Base-by-base conservation (phyloP, 139 green algal species). In the Chlamydomonas urium region DNA sequence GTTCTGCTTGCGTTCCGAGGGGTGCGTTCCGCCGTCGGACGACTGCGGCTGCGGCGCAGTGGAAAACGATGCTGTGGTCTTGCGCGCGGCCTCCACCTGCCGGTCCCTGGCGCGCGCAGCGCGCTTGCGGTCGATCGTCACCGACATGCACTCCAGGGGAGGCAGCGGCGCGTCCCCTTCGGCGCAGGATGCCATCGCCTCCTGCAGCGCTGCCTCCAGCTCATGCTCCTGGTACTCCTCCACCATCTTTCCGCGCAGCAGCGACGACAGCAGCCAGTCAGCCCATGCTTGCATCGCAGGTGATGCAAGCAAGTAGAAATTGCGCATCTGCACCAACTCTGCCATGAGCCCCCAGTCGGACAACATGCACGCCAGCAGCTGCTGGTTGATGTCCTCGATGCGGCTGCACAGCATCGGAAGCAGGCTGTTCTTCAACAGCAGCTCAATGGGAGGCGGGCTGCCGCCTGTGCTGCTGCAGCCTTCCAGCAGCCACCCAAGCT, bases 231-330 rank as follows among this genome's bases (percentile, higher is more conserved):
- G 45, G 71, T 72, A 57, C 45, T 77, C 71, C 38, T 66, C 33
- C n/a, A 77, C 35, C 3, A 34, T 26, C 3, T 45, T 68, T 35
- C 50, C 48, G 1, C 10, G 35, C 1, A 78, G 38, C 47, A 67
- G 60, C 33, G 60, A 42, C 19, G 32, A 26, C 26, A 67, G 60
- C 33, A 72, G 19, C 2, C 29, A 33, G 14, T 26, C 24, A 23
- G 63, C 63, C 72, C 72, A 78, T 1, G 63, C 50, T 63, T 75
- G 69, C 21, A 68, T 68, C 1, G 47, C 42, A 14, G 71, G 71
- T 8, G 71, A 77, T 37, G 72, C 63, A 34, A 78, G 36, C 2
- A 78, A 35, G 48, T 61, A 78, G n/a, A 78, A 35, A 62, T 78
- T 78, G 26, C 65, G 36, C 50, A 78, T 36, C 2, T 69, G 4